Conservation (phyloP, 805 yeast genomes). For the Lachancea mirantina region DNA sequence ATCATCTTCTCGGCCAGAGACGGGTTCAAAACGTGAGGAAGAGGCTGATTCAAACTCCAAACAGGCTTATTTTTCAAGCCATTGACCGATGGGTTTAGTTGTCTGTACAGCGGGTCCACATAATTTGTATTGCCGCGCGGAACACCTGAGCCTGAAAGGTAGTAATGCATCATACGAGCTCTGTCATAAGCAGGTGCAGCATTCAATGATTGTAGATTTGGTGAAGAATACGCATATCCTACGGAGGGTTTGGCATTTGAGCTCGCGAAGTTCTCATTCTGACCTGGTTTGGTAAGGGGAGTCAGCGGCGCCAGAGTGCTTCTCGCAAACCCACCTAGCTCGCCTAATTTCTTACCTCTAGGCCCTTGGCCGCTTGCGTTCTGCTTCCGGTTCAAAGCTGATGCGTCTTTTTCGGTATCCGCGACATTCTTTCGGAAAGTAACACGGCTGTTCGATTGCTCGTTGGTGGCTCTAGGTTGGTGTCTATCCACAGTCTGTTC, state of each 20-base stretch:
- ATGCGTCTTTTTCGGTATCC: no score
- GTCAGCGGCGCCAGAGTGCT: conserved; percentile 9
- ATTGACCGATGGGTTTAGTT: conserved; percentile 10
- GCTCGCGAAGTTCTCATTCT: not conserved
- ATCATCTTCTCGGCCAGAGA: conserved; percentile 12
- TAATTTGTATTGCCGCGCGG: conserved; percentile 8
- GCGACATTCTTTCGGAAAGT: no score
- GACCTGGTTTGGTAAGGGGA: conserved; percentile 5
- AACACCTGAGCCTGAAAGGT: conserved; percentile 2
- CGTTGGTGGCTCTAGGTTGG: no score
- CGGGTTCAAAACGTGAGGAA: conserved; percentile 15
- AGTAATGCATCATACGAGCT: conserved; percentile 8
- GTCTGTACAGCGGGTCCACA: conserved; percentile 15
- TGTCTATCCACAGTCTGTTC: no score
- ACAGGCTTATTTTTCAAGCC: conserved; percentile 12
- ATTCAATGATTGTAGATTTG: conserved; percentile 12
- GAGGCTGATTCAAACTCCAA: conserved; percentile 18
- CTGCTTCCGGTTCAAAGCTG: no score
- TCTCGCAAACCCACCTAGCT: conserved; percentile 4
- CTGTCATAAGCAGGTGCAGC: conserved; percentile 7
- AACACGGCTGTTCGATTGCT: no score
- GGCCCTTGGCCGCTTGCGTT: no score
- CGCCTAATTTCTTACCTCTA: no score
- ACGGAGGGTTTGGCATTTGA: conserved; percentile 4
- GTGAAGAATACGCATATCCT: conserved; percentile 13